phyloP scores from a whole-genome alignment of 2,329 filamentous ascomycete species.

The Sphaerulina vaccinii region DNA sequence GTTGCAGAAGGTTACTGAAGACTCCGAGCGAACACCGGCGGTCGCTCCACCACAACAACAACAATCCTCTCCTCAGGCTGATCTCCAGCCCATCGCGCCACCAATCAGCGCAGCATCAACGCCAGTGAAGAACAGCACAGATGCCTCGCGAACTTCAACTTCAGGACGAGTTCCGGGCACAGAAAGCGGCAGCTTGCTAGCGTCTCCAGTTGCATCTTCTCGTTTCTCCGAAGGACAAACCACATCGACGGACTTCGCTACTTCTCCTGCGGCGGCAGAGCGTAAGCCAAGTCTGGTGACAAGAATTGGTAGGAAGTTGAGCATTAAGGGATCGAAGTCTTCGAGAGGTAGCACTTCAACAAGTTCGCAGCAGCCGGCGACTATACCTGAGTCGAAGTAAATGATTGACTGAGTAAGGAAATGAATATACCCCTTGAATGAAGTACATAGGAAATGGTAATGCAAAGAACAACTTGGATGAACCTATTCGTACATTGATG shows the following conservation, averaged over 20 bases:
- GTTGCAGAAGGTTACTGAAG: conserved; percentile 10
- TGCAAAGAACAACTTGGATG: no score
- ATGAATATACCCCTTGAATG: no score
- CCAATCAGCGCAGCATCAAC: neutral
- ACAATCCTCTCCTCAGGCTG: neutral
- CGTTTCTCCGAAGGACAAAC: conserved; percentile 2
- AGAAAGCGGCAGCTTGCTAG: conserved; percentile 2
- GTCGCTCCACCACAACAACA: neutral
- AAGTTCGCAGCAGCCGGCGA: no score
- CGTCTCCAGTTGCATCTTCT: neutral
- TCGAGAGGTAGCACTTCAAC: neutral
- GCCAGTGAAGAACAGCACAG: neutral
- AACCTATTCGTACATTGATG: no score
- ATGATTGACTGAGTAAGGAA: no score
- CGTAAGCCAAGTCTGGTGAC: conserved; percentile 6
- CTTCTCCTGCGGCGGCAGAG: neutral
- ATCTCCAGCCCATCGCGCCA: neutral
- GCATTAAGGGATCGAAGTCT: neutral
- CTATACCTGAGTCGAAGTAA: no score
- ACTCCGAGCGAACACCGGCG: neutral
- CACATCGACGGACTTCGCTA: neutral
- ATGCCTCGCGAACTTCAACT: neutral
- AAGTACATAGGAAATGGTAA: no score
- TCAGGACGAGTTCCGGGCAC: conserved; percentile 4
- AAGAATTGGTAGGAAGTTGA: conserved; percentile 7